These are phyloP conservation scores for Aureobasidium sp. DNA, from an alignment of 2,329 filamentous ascomycete species.

Conservation along the genomic window DNA sequence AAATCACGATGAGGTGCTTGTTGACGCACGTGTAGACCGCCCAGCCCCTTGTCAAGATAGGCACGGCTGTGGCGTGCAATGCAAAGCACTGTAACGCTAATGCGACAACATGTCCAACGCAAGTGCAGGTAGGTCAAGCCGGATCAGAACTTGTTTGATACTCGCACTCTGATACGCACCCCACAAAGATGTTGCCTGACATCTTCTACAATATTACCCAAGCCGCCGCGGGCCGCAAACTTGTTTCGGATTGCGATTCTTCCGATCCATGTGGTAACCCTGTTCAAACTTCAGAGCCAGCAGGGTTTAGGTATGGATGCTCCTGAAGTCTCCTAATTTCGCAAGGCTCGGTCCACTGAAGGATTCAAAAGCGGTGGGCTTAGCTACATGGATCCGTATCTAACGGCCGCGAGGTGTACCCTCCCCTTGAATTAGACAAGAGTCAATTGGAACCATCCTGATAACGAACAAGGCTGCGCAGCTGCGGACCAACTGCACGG, in stretches of 20 bases:
- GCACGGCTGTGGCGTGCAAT: slow-evolving; percentile 4
- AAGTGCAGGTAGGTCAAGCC: background rate
- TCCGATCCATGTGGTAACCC: background rate
- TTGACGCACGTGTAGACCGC: slow-evolving; percentile 4
- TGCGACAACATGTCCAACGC: background rate
- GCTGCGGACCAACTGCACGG: background rate
- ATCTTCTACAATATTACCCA: background rate
- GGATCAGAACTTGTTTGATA: background rate
- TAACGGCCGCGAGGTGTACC: background rate
- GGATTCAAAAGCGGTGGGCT: slow-evolving; percentile 7
- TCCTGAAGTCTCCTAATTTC: background rate
- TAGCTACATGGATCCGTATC: slow-evolving; percentile 2
- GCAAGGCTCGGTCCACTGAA: background rate
- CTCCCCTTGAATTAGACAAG: background rate
- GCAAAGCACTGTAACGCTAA: slow-evolving; percentile 12
- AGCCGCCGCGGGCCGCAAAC: background rate
- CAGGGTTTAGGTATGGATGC: background rate
- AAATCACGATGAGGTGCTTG: background rate
- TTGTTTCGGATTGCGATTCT: background rate
- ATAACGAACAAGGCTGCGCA: background rate
- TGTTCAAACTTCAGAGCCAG: background rate
- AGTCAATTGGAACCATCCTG: background rate
- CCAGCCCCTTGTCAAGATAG: slow-evolving; percentile 2
- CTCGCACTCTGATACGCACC: background rate
- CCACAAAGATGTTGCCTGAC: background rate